Base-by-base conservation (phyloP, 768 basidiomycete species). In the Leucocoprinus birnbaumii region DNA sequence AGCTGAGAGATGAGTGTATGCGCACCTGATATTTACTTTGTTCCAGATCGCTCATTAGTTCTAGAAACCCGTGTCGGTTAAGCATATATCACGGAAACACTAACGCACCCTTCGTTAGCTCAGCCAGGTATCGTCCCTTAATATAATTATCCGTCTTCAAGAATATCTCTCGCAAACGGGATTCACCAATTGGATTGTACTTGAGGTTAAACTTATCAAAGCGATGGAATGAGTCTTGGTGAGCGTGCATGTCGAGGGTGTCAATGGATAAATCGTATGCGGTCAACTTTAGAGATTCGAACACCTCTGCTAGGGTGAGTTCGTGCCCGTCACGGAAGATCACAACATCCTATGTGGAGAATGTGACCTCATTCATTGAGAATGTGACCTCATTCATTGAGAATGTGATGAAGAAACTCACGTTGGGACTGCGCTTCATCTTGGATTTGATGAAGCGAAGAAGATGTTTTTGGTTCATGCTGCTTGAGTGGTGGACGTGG, bases 381-480 rank as follows among this genome's bases (percentile, higher is more conserved):
- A 24, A 22, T 47, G 47, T 18, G 25, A 21, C 24, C 56, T 18
- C 41, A 55, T 14, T 22, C 31, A 57, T 21, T 42, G n/a, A 14
- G 25, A 13, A 43, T 25, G 34, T 22, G 49, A 35, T 18, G 34
- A 14, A 42, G 44, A 9, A n/a, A 64, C 80, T 41, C 54, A 91
- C 93, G 46, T 94, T 65, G 1, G 94, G 87, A 61, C 78, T 85
- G 21, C 84, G 85, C 72, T 94, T 94, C 93, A 97, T 95, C 68
- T 96, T 96, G n/a, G 87, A 85, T 70, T 99, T 99, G 76, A 99
- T 98, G 73, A 99, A 98, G 8, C 97, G 92, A 11, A 99, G 75
- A 18, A 99, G 73, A 73, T 99, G 97, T 69, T 99, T 99, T 70
- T 99, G 97, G 68, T 99, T 99, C 95, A 98, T 98, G 71, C 92